These are phyloP conservation scores for Caryopteris hybrid DNA, from an alignment of 305 asterid species.

Conservation along the genomic window DNA sequence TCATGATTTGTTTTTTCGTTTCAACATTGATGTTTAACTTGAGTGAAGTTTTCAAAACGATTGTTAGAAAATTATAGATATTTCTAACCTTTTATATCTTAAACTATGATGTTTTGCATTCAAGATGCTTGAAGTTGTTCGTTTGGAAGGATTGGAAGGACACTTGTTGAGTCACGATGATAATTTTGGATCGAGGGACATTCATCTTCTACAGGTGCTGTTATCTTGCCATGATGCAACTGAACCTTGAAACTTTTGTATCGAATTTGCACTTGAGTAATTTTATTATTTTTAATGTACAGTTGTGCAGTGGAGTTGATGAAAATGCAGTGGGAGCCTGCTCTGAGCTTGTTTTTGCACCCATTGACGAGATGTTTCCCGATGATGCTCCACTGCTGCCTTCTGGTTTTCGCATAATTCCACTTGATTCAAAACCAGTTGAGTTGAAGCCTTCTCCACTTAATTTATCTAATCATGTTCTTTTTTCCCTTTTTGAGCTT, in stretches of 20 bases:
- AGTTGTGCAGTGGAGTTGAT: conserved; percentile 86
- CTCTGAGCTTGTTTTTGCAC: conserved; percentile 86
- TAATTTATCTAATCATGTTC: background rate
- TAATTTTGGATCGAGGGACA: conserved; percentile 65
- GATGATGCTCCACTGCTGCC: conserved; percentile 79
- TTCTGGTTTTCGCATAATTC: conserved; percentile 86
- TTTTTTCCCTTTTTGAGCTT: background rate
- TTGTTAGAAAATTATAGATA: background rate
- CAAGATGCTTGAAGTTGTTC: conserved; percentile 88
- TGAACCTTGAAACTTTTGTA: background rate
- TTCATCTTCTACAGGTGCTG: conserved; percentile 83
- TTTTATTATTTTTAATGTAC: conserved; percentile 10
- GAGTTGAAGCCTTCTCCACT: conserved; percentile 18
- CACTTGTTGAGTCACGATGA: conserved; percentile 68
- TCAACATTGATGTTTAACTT: background rate
- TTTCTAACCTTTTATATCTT: background rate
- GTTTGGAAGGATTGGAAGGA: conserved; percentile 89
- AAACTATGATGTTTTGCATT: background rate
- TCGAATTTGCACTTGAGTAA: conserved; percentile 12
- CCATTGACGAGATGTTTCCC: conserved; percentile 88
- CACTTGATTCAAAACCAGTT: conserved; percentile 79
- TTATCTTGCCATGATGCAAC: background rate
- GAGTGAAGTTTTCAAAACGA: background rate
- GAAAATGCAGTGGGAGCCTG: conserved; percentile 79
- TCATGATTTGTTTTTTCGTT: background rate